Conservation (phyloP, 352 stramenopile genomes). For the Pythium utonaiense region DNA sequence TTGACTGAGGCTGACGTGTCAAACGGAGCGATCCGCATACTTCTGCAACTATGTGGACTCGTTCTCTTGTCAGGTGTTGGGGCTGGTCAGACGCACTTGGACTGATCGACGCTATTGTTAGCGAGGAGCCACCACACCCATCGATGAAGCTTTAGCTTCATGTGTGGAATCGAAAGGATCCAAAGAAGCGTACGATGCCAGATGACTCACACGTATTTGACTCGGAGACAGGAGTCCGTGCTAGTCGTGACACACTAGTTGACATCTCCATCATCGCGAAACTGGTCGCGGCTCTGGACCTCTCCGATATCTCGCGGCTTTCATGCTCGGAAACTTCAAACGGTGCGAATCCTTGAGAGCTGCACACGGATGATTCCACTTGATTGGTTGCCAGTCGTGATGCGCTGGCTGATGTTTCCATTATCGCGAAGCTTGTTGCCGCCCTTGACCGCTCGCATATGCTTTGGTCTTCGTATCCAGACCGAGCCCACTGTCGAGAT, state of each 20-base stretch:
- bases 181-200: constrained; percentile 8
- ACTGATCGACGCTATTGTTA: too few relatives aligned
- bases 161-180: constrained; percentile 7
- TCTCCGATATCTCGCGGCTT: not conserved
- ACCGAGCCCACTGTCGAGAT: too few relatives aligned
- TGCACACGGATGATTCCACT: constrained; percentile 1
- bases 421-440: not conserved
- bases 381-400: not conserved
- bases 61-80: too few relatives aligned
- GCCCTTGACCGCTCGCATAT: not conserved
- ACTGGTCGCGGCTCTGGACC: not conserved
- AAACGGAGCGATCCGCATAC: not conserved
- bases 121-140: too few relatives aligned
- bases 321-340: not conserved
- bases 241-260: not conserved
- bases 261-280: not conserved
- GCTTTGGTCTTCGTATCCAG: too few relatives aligned
- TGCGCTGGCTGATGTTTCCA: too few relatives aligned
- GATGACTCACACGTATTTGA: too few relatives aligned
- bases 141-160: not conserved
- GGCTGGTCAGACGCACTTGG: too few relatives aligned
- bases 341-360: not conserved
- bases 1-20: too few relatives aligned
- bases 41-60: too few relatives aligned
- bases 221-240: too few relatives aligned